A percentile compares a stretch with the other conserved stretches of the same genome.
Evolutionary conservation across 306 rosid genomes (phyloP).

Genomic region (Bauhinia variegata): DNA sequence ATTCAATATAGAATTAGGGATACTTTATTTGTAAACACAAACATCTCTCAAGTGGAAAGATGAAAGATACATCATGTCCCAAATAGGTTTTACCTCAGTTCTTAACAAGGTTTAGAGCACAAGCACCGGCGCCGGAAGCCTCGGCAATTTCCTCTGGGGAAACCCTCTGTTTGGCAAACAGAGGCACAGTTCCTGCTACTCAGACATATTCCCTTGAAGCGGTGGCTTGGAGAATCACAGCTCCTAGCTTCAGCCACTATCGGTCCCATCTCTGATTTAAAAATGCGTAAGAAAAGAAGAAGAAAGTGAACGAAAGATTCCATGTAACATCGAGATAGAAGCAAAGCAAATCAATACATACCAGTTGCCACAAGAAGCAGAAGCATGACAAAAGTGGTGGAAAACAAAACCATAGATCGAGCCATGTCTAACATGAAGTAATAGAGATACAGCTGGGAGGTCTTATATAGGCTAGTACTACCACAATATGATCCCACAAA

Average conservation of each 20-base stretch:
- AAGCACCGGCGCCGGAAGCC: slow-evolving; percentile 50
- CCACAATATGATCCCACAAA: no score
- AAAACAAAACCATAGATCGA: slow-evolving; percentile 29
- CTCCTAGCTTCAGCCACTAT: slow-evolving; percentile 38
- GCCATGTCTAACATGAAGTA: slow-evolving; percentile 12
- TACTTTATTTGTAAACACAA: no score
- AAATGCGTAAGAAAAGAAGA: background rate
- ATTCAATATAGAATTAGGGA: no score
- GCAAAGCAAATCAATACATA: background rate
- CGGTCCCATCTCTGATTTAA: slow-evolving; percentile 38
- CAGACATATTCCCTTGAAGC: slow-evolving; percentile 38
- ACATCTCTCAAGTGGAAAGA: no score
- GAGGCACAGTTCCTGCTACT: slow-evolving; percentile 35
- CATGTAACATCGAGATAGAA: no score
- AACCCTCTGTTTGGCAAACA: slow-evolving; percentile 46
- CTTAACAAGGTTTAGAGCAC: slow-evolving; percentile 27
- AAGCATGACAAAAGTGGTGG: slow-evolving; percentile 24
- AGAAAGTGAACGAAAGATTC: background rate
- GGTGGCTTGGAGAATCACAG: slow-evolving; percentile 36
- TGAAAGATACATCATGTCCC: no score
- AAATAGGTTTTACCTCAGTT: background rate
- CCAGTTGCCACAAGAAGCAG: slow-evolving; percentile 40
- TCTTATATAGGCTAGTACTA: no score
- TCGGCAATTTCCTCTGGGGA: slow-evolving; percentile 37
- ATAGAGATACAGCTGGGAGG: no score